phyloP scores from a whole-genome alignment of 1,284 basidiomycete species.

The Athelia psychrophila region DNA sequence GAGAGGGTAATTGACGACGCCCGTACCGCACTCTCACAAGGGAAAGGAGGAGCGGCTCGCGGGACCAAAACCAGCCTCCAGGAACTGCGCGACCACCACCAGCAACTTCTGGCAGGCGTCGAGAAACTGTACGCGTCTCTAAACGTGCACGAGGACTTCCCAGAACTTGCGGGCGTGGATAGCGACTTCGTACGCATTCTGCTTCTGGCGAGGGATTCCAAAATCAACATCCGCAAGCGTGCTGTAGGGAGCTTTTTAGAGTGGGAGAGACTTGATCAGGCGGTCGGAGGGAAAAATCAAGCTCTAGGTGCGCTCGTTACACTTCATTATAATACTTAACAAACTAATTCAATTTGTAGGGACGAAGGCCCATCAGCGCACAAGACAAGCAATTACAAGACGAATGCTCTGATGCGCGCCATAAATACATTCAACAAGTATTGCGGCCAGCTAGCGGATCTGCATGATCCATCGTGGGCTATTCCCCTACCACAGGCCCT shows the following conservation, averaged over 20 bases:
- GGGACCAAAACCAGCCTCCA: neutral
- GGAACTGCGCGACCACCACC: conserved; percentile 5
- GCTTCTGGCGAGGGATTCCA: conserved; percentile 30
- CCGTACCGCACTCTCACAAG: neutral
- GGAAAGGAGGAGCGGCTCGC: neutral
- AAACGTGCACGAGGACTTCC: conserved; percentile 11
- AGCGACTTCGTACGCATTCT: conserved; percentile 30
- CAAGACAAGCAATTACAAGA: conserved; percentile 28
- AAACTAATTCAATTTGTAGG: conserved; percentile 15
- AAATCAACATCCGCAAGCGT: conserved; percentile 34
- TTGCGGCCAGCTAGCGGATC: conserved; percentile 22
- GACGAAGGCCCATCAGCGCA: conserved; percentile 36
- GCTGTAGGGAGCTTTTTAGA: conserved; percentile 33
- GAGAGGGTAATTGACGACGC: conserved; percentile 5
- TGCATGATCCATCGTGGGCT: conserved; percentile 20
- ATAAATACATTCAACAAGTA: conserved; percentile 34
- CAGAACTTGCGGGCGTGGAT: conserved; percentile 12
- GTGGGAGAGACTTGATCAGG: conserved; percentile 33
- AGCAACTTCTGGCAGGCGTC: conserved; percentile 3
- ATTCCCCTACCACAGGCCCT: conserved; percentile 31
- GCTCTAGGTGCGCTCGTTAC: conserved; percentile 24
- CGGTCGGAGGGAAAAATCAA: conserved; percentile 27
- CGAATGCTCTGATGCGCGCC: conserved; percentile 22
- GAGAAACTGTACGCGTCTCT: conserved; percentile 14
- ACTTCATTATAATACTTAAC: neutral